A percentile compares a stretch with the other conserved stretches of the same genome.
Conservation (phyloP, 768 basidiomycete genomes). For the Tricholoma furcatifolium region DNA sequence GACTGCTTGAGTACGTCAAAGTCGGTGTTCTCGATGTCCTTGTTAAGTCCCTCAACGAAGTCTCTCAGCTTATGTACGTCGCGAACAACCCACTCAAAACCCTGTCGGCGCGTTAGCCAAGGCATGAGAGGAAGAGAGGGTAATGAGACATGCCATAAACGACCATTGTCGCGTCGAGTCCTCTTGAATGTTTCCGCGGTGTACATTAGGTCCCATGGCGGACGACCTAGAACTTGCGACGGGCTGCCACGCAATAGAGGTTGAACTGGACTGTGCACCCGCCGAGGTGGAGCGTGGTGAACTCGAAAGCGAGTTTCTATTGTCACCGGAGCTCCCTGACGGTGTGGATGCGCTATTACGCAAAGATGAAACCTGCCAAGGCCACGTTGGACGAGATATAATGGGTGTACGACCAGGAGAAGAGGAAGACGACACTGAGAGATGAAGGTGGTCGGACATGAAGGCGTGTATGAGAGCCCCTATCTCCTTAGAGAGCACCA, state of each 20-base stretch:
- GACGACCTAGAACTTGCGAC: constrained; percentile 19
- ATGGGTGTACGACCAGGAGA: constrained; percentile 49
- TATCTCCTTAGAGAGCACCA: not conserved
- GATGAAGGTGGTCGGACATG: constrained; percentile 40
- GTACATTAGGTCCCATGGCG: constrained; percentile 23
- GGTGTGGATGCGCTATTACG: constrained; percentile 19
- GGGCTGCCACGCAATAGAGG: constrained; percentile 28
- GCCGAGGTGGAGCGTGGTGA: constrained; percentile 13
- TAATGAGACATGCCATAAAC: constrained; percentile 45
- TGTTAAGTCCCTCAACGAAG: constrained; percentile 48
- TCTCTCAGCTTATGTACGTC: constrained; percentile 56
- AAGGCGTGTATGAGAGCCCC: constrained; percentile 9
- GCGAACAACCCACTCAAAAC: constrained; percentile 71
- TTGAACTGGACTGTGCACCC: constrained; percentile 25
- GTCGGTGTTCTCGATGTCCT: constrained; percentile 35
- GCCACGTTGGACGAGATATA: constrained; percentile 60
- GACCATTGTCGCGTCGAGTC: constrained; percentile 63
- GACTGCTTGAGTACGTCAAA: constrained; percentile 67
- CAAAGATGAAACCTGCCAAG: constrained; percentile 33
- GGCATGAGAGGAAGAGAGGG: not conserved
- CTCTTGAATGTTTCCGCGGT: constrained; percentile 27
- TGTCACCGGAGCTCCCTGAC: constrained; percentile 16
- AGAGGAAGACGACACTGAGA: constrained; percentile 38
- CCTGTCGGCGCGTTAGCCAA: constrained; percentile 34
- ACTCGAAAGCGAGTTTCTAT: constrained; percentile 10